Percentiles rank a stretch among this genome's conserved stretches.
These are phyloP conservation scores for Pyracantha coccinea DNA, from an alignment of 331 rosid species.

Conservation along the genomic window DNA sequence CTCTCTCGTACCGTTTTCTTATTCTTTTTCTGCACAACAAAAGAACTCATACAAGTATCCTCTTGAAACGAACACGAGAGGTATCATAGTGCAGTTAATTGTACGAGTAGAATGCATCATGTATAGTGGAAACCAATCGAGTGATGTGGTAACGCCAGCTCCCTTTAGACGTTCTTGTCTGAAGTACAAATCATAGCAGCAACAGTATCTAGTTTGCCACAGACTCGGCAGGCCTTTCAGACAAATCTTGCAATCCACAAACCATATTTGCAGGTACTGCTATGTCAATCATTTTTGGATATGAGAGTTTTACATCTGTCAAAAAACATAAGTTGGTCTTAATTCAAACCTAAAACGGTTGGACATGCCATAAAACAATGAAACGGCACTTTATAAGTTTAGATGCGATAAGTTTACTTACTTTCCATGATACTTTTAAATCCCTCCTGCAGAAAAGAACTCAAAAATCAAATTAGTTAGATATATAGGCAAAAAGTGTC, in stretches of 20 bases:
- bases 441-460: conserved; percentile 58
- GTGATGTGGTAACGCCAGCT: neutral
- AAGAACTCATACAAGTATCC: neutral
- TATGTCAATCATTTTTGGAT: conserved; percentile 86
- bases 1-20: neutral
- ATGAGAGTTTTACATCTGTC: conserved; percentile 78
- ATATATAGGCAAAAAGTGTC: neutral
- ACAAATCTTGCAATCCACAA: conserved; percentile 69
- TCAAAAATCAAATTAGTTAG: neutral
- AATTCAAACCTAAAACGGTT: neutral
- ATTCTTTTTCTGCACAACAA: neutral
- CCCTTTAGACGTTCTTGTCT: neutral
- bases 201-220: conserved; percentile 12
- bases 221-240: conserved; percentile 18
- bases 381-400: no score
- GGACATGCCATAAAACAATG: no score
- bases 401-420: conserved; percentile 27
- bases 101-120: neutral
- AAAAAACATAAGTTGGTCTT: neutral
- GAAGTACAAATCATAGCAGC: neutral
- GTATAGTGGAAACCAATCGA: neutral
- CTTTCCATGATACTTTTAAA: conserved; percentile 79
- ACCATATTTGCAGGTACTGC: conserved; percentile 90
- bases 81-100: no score
- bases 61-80: neutral